These are phyloP conservation scores for Berberis vulgaris DNA, from an alignment of 164 flowering plant species.

Conservation along the genomic window DNA sequence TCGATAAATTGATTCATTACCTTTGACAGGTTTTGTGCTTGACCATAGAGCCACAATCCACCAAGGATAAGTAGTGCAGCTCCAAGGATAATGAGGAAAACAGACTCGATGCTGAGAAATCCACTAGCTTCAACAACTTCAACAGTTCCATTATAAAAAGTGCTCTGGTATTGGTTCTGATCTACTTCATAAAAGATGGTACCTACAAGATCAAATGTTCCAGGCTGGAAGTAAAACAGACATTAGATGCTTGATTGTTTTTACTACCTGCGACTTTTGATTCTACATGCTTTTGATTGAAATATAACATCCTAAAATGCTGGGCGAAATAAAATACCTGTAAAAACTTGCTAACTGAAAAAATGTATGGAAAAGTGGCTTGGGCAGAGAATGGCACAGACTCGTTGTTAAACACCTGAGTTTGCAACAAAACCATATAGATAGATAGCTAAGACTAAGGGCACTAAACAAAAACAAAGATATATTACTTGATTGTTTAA, in stretches of 20 bases:
- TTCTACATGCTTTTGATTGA: background rate
- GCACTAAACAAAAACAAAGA: too few species aligned
- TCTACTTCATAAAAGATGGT: constrained; percentile 83
- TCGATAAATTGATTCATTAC: constrained; percentile 17
- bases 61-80: constrained; percentile 58
- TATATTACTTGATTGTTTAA: too few species aligned
- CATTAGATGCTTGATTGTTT: background rate
- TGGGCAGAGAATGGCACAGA: constrained; percentile 69
- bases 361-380: constrained; percentile 76
- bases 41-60: constrained; percentile 67
- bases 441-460: too few species aligned
- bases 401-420: constrained; percentile 63
- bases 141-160: constrained; percentile 86
- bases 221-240: constrained; percentile 48
- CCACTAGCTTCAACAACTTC: constrained; percentile 89
- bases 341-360: constrained; percentile 82
- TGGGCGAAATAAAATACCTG: constrained; percentile 39
- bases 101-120: constrained; percentile 67
- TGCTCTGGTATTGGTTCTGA: constrained; percentile 59
- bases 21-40: constrained; percentile 65
- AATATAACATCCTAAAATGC: background rate
- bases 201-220: constrained; percentile 90
- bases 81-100: constrained; percentile 72
- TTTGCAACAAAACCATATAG: background rate
- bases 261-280: background rate